These are phyloP conservation scores for Debaryomyces castellii DNA, from an alignment of 805 yeast species.

Conservation along the genomic window DNA sequence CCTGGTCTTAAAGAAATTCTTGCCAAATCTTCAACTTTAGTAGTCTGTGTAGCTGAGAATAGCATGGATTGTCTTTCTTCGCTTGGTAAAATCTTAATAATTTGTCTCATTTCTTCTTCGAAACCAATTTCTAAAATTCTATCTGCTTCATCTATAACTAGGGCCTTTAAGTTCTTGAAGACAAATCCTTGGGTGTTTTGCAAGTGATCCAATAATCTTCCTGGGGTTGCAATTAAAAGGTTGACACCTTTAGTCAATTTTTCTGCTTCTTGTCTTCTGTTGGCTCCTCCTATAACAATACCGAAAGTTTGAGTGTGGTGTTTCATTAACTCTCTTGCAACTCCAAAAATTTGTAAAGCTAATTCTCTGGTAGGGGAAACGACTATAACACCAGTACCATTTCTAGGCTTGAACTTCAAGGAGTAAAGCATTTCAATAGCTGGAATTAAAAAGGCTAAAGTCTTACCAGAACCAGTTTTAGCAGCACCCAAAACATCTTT, in stretches of 20 bases:
- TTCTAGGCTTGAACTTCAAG: slow-evolving; percentile 92
- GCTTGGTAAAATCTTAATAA: slow-evolving; percentile 87
- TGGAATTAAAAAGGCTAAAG: slow-evolving; percentile 91
- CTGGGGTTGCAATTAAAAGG: slow-evolving; percentile 94
- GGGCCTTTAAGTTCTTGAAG: slow-evolving; percentile 90
- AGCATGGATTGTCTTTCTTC: slow-evolving; percentile 95
- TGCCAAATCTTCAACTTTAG: slow-evolving; percentile 97
- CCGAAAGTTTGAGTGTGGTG: slow-evolving; percentile 92
- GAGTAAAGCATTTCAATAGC: slow-evolving; percentile 91
- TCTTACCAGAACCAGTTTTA: slow-evolving; percentile 98
- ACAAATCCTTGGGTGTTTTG: slow-evolving; percentile 94
- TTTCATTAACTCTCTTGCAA: slow-evolving; percentile 91
- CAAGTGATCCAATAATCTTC: slow-evolving; percentile 92
- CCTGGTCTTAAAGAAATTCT: slow-evolving; percentile 93
- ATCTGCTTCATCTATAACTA: slow-evolving; percentile 97
- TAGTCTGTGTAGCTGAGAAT: slow-evolving; percentile 98
- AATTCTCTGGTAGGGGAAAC: slow-evolving; percentile 97
- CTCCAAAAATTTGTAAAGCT: slow-evolving; percentile 97
- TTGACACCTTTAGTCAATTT: slow-evolving; percentile 93
- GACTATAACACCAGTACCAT: slow-evolving; percentile 95
- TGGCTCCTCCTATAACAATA: slow-evolving; percentile 97
- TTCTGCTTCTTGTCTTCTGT: slow-evolving; percentile 96
- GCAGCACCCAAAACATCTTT: slow-evolving; percentile 99
- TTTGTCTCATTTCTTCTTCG: slow-evolving; percentile 98
- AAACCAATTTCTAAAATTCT: slow-evolving; percentile 96